Evolutionary conservation across 805 yeast species (phyloP).

Genomic region (Komagataella pseudopastoris): DNA sequence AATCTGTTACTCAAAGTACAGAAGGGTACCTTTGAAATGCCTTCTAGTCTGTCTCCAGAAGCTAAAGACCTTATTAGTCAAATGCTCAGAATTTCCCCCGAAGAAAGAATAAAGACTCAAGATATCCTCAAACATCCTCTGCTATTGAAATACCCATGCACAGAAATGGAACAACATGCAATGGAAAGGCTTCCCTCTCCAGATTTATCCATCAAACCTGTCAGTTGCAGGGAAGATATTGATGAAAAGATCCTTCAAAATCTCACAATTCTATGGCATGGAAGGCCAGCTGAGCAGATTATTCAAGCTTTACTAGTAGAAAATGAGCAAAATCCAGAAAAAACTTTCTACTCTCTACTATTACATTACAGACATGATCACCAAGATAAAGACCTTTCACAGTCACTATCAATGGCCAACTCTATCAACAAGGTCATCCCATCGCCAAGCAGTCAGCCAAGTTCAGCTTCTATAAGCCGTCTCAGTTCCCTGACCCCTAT

Average conservation of each 20-base stretch:
- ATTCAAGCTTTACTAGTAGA: conserved; percentile 12
- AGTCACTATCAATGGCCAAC: neutral
- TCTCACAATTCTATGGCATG: conserved; percentile 45
- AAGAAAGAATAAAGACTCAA: conserved; percentile 53
- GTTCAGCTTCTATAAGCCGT: neutral
- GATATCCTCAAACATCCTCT: conserved; percentile 50
- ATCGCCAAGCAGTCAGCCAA: conserved; percentile 6
- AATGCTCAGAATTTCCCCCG: conserved; percentile 63
- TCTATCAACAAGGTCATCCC: neutral
- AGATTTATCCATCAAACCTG: conserved; percentile 35
- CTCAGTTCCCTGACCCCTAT: conserved; percentile 15
- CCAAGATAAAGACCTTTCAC: conserved; percentile 3
- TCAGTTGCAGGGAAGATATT: conserved; percentile 31
- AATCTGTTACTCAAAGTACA: conserved; percentile 62
- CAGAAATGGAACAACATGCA: conserved; percentile 9
- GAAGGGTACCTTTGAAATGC: conserved; percentile 65
- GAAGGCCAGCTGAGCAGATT: conserved; percentile 26
- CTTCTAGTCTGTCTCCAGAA: conserved; percentile 43
- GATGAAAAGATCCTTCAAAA: conserved; percentile 41
- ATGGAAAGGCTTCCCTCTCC: conserved; percentile 37
- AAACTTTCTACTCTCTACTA: conserved; percentile 22
- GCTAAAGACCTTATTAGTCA: conserved; percentile 53
- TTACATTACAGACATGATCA: conserved; percentile 23
- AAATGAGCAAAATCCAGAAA: conserved; percentile 18
- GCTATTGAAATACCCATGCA: conserved; percentile 34